Percentiles rank a stretch among this genome's conserved stretches.
These are phyloP conservation scores for Aureobasidium mangrovei DNA, from an alignment of 2,329 filamentous ascomycete genomes.

Conservation along the genomic window DNA sequence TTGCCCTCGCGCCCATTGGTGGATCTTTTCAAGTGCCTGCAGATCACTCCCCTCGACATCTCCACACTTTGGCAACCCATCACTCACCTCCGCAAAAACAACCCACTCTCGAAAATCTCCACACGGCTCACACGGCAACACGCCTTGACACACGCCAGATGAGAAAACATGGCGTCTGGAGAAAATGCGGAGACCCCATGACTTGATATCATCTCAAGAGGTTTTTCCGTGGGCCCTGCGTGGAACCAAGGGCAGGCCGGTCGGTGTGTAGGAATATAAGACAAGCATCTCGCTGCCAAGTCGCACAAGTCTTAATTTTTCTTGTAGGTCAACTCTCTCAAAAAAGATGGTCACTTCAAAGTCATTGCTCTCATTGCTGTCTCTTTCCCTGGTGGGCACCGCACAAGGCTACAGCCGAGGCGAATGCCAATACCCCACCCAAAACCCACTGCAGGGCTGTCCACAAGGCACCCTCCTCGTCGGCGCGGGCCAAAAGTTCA, in stretches of 20 bases:
- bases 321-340: not conserved
- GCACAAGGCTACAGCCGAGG: constrained; percentile 14
- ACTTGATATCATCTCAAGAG: constrained; percentile 1
- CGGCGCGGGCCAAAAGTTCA: constrained; percentile 20
- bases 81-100: not conserved
- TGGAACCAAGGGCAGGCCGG: not conserved
- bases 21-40: constrained; percentile 10
- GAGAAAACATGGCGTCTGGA: not conserved
- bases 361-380: constrained; percentile 2
- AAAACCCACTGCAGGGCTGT: constrained; percentile 32
- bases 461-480: constrained; percentile 28
- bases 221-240: not conserved
- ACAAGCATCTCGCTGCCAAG: constrained; percentile 12
- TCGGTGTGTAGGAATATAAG: not conserved
- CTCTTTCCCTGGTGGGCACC: not conserved
- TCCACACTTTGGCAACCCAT: not conserved
- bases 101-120: not conserved
- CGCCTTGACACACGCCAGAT: not conserved
- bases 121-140: not conserved
- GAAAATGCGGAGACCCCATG: constrained; percentile 9
- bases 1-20: constrained; percentile 13
- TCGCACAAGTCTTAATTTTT: not conserved
- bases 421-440: constrained; percentile 31
- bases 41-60: constrained; percentile 10
- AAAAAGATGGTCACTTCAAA: not conserved